Evolutionary conservation across 169 alveolate species (phyloP), one percentile per base, ranked within the genome.

Genomic region (Plasmodium knowlesi): DNA sequence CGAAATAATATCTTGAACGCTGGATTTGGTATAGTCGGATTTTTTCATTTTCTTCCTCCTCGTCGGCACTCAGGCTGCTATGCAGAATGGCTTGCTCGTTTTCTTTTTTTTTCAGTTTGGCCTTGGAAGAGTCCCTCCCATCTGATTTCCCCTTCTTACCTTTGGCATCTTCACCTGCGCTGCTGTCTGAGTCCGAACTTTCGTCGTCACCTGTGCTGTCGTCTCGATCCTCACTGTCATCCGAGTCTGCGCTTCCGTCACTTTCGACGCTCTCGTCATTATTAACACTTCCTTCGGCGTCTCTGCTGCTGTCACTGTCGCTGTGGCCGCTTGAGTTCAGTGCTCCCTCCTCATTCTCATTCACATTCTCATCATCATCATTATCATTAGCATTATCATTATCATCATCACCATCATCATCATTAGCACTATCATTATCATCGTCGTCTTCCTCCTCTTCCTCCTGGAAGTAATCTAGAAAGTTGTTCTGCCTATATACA

Each of bases 1-100:
- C 99, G 95, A 98, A 99, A 93, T 98, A 98, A 96, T 99, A 99
- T 81, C 98, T 97, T 95, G 98, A 93, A 85, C 97, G 97, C 57
- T 97, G 94, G 83, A 93, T 95, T 94, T 98, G 98, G 95, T 97
- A 97, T 84, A 97, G 88, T 82, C 98, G 93, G 34, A 98, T 95
- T 92, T 95, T 95, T 32, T 91, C 89, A 32, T 92, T 92, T 71
- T 89, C 83, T 72, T 82, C 92, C 32, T 80, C 86, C 32, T 84
- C 92, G 39, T 84, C 83, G 43, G 96, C 97, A 37, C 94, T 96
- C 37, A 34, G 39, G 50, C 92, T 92, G 53, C 82, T 93, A 25
- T 94, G 79, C 32, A 89, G 89, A 39, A 86, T 80, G 28, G 86
- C 92, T 76, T 84, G 67, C 73, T 95, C 92, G 28, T 95, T 92